Base-by-base conservation (phyloP, 352 stramenopile genomes). In the Phytophthora tentaculata region DNA sequence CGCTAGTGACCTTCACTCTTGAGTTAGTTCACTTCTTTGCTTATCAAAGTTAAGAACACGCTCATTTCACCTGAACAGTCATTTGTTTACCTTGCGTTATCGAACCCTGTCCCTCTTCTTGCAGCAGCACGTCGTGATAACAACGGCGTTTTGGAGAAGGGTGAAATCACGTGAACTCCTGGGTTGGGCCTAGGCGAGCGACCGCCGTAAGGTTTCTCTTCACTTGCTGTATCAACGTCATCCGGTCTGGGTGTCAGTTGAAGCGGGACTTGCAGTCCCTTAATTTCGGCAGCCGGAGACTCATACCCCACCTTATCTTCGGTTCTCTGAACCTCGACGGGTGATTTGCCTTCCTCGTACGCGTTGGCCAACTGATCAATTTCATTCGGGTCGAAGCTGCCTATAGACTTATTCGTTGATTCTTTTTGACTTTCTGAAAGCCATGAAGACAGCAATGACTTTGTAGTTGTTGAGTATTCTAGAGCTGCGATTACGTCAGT, bases 81-180 rank as follows among this genome's bases (percentile, higher is more conserved):
- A n/a, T n/a, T n/a, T n/a, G n/a, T n/a, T 62, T 71, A 92, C 0
- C 81, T 79, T 35, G 83, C 83, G 45, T 93, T 91, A 49, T 90
- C 77, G 43, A 80, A 89, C 3, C 80, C 79, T 9, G 66, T 83
- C 23, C 80, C 80, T 51, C 74, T 74, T 28, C 76, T 71, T 28
- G 76, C 68, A 41, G 55, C 65, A 37, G 61, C 19, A 10, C 79
- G 76, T 12, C 81, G 69, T 20, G 85, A 90, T 35, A 91, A 63
- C 58, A 93, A 71, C 5, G 79, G 80, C 12, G 85, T 89, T 20
- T 79, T 81, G 5, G 85, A 93, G 41, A 91, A 91, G 2, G 83
- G 85, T 8, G 81, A 92, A 41, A 92, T 90, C 8, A 80, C 62
- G 16, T 74, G 67, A 20, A 50, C 35, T 24, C 74, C 69, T 50